These are phyloP conservation scores for Persicaria maculosa DNA, from an alignment of 148 eudicot species.

Conservation along the genomic window DNA sequence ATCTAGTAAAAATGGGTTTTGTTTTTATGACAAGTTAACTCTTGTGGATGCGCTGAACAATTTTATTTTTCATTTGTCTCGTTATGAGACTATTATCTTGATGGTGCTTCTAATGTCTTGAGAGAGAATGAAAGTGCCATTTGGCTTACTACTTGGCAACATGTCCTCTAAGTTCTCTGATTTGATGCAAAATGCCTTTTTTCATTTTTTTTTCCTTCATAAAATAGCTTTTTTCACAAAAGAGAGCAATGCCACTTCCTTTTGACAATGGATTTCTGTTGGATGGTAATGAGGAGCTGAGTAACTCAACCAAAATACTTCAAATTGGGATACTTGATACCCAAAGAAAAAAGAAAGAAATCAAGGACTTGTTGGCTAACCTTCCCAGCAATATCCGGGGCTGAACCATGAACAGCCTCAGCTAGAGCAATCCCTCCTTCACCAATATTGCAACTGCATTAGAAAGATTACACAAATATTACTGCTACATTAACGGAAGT, in stretches of 20 bases:
- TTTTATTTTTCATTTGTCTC: background rate
- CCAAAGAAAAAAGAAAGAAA: background rate
- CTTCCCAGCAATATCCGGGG: slow-evolving; percentile 99
- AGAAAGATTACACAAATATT: slow-evolving; percentile 1
- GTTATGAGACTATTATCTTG: background rate
- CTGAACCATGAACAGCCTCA: slow-evolving; percentile 99
- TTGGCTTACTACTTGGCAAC: background rate
- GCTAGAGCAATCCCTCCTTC: slow-evolving; percentile 97
- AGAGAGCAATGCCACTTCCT: background rate
- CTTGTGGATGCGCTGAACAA: background rate
- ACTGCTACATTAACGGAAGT: background rate
- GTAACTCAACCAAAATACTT: background rate
- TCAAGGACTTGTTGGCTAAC: slow-evolving; percentile 24
- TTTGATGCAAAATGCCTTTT: background rate
- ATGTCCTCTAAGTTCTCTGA: background rate
- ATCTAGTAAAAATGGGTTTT: background rate
- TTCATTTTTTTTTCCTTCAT: background rate
- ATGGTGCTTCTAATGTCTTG: background rate
- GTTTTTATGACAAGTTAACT: background rate
- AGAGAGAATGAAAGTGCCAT: background rate
- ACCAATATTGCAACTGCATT: slow-evolving; percentile 85
- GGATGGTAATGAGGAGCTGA: background rate
- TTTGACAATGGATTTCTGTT: background rate
- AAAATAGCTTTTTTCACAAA: background rate
- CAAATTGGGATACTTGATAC: background rate